Base-by-base conservation (phyloP, 257 asterid genomes). In the Capsicum baccatum region DNA sequence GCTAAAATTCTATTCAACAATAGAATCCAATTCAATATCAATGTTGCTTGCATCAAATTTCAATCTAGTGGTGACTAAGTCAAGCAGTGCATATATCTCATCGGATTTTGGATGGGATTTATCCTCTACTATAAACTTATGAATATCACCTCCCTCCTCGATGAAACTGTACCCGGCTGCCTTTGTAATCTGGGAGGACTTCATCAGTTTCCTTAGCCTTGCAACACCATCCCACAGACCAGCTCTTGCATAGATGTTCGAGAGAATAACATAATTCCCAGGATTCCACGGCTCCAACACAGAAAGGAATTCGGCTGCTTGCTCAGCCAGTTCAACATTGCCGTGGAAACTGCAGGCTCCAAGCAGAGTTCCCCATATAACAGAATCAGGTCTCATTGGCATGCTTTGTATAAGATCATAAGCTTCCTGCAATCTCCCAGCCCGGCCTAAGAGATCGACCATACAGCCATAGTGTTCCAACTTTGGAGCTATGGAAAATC, bases 341-440 rank as follows among this genome's bases (percentile, higher is more conserved):
- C 92, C 91, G 74, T 92, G 92, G 85, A 95, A 95, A 89, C 97
- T 95, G 88, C 97, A 95, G 6, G 97, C 97, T 21, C 97, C 97
- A 2, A 93, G 91, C 87, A 94, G 80, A 19, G 94, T 86, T 83
- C 98, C 99, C 97, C 99, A 95, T 11, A 95, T 90, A 50, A 95
- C 95, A 17, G 97, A 90, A 85, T 95, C 99, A 1, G 98, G 94
- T 84, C 84, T 91, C 98, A 94, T 91, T 11, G 99, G 96, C 97
- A 94, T 95, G 10, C 86, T 67, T 58, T 84, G 86, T 73, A 92
- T 90, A 0, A 94, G 93, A 59, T 89, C 55, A 79, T 91, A 90
- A 58, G 97, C 95, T 88, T 93, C 94, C 83, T 92, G 86, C 47
- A 95, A 56, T 69, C 88, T 71, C 62, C 97, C 95, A 14, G 94